Evolutionary conservation across 208 protist genomes (phyloP).

Genomic region (Acanthamoeba sp.): DNA sequence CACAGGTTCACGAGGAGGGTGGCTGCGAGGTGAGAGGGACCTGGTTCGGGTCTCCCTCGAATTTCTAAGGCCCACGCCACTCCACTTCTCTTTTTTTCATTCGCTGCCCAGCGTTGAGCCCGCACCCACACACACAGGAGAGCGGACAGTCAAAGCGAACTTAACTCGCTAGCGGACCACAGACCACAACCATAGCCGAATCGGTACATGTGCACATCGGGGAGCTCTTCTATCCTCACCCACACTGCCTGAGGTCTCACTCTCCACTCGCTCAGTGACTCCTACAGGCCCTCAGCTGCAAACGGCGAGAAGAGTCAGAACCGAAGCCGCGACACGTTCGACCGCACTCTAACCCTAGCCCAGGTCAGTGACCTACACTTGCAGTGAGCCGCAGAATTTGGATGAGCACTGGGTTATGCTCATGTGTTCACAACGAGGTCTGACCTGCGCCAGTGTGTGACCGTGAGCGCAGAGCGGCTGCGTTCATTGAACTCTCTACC

Average conservation of each 20-base stretch:
- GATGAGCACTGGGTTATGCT: no score
- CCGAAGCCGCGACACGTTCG: no score
- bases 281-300: no score
- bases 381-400: neutral
- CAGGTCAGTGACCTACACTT: no score
- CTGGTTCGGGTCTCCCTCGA: constrained; percentile 18
- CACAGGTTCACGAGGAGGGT: neutral
- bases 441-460: neutral
- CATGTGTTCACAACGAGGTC: neutral
- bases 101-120: neutral
- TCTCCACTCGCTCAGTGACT: no score
- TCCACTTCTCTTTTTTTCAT: neutral
- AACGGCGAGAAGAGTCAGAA: no score
- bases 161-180: no score
- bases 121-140: neutral
- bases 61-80: neutral
- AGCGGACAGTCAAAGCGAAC: no score
- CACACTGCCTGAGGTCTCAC: no score
- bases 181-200: no score
- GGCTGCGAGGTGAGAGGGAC: neutral
- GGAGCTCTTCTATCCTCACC: no score
- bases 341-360: neutral
- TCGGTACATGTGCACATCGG: no score
- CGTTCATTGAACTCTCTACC: neutral
- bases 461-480: neutral